Base-by-base conservation (phyloP, 2,329 filamentous ascomycete genomes). In the Nemania serpens region DNA sequence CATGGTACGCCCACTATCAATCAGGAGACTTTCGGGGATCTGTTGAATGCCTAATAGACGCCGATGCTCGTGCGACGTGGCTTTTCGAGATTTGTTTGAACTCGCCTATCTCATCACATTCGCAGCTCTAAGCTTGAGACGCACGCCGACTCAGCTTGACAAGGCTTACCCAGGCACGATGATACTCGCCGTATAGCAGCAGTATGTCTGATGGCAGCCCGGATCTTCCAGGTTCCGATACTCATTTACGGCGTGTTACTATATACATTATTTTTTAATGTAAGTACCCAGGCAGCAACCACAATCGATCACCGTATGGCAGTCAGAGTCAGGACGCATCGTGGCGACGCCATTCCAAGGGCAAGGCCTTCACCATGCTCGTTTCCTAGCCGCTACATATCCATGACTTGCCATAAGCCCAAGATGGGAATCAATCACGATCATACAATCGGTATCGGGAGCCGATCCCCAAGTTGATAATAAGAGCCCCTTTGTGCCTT, bases 41-140 rank as follows among this genome's bases (percentile, higher is more conserved):
- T 29, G 34, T 48, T 62, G 49, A 59, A 46, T 65, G 63, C 13
- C 37, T 33, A 52, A 58, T 63, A 65, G 57, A 52, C 60, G 60
- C 60, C 52, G 41, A 43, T 58, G 33, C 46, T 54, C 41, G 46
- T 47, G 49, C 43, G 33, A 29, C 48, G 17, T 47, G 25, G 46
- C 29, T 39, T 39, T 22, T 45, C 36, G 10, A 51, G 33, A 34
- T 41, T 36, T 22, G 10, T 17, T 29, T 13, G 47, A 56, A 41
- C 33, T 45, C 25, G 9, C 20, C 25, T 36, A 20, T 45, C 57
- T 36, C 36, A 43, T 57, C 50, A 18, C 25, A 34, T 55, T 58
- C 34, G 29, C 49, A 61, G 39, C 54, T 43, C 22, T 49, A 51
- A 65, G 51, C 53, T 59, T 62, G 59, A 22, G 58, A 62, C 49